phyloP scores from a whole-genome alignment of 2,329 filamentous ascomycete species.

The Aureobasidium sp. region DNA sequence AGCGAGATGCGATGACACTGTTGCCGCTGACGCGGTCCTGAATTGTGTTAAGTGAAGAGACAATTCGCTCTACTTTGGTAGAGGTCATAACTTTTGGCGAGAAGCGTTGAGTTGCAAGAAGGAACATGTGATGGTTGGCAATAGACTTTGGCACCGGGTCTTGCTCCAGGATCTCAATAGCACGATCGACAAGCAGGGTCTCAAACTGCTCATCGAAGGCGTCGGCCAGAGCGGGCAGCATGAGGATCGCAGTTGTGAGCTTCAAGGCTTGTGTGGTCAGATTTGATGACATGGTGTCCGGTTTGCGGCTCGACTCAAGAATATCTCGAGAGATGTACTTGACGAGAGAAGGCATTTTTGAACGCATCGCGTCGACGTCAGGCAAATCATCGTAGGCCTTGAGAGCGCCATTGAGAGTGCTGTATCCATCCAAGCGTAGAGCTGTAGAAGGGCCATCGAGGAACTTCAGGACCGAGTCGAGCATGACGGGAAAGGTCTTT shows the following conservation, averaged over 20 bases:
- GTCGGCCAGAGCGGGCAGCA: constrained; percentile 63
- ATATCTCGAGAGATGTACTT: constrained; percentile 83
- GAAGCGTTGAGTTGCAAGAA: constrained; percentile 76
- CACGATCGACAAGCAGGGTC: constrained; percentile 71
- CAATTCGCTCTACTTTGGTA: constrained; percentile 62
- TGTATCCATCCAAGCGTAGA: constrained; percentile 77
- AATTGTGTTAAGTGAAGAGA: constrained; percentile 64
- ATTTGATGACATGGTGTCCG: constrained; percentile 54
- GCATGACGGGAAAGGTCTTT: constrained; percentile 65
- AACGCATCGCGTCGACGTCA: constrained; percentile 62
- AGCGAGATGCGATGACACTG: constrained; percentile 68
- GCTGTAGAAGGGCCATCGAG: constrained; percentile 67
- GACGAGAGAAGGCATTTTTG: constrained; percentile 69
- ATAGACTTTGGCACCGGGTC: constrained; percentile 65
- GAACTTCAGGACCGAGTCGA: constrained; percentile 77
- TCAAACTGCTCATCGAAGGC: constrained; percentile 72
- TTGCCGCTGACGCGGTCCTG: constrained; percentile 71
- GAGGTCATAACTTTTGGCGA: constrained; percentile 64
- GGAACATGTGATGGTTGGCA: constrained; percentile 69
- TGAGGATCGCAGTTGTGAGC: constrained; percentile 69
- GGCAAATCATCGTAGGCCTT: constrained; percentile 78
- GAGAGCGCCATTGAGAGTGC: constrained; percentile 66
- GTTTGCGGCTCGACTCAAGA: constrained; percentile 40
- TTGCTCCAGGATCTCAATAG: constrained; percentile 67
- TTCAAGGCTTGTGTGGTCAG: constrained; percentile 72